Percentiles rank a stretch among this genome's conserved stretches.
Evolutionary conservation across 768 basidiomycete genomes (phyloP).

Genomic region (Guyanaporus albipodus): DNA sequence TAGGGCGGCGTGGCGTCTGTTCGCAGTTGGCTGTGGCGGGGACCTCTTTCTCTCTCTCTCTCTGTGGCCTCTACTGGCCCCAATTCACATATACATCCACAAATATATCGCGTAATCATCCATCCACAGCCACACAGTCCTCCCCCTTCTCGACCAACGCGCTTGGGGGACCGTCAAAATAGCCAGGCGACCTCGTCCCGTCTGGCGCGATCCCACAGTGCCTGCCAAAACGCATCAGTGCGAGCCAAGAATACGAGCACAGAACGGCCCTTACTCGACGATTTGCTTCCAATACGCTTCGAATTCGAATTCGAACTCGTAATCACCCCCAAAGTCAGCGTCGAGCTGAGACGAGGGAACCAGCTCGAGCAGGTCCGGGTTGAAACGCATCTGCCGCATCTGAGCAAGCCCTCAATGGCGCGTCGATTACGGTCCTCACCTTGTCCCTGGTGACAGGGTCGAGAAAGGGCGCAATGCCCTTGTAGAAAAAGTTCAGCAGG

Average conservation of each 20-base stretch:
- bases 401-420: background rate
- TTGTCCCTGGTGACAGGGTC: conserved; percentile 89
- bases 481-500: conserved; percentile 74
- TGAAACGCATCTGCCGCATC: conserved; percentile 71
- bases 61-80: background rate
- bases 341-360: conserved; percentile 74
- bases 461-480: conserved; percentile 80
- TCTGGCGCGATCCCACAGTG: conserved; percentile 55
- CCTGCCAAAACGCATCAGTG: conserved; percentile 29
- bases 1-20: conserved; percentile 26
- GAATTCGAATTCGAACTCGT: conserved; percentile 69
- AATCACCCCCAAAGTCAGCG: conserved; percentile 76
- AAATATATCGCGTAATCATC: conserved; percentile 26
- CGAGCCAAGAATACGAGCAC: background rate
- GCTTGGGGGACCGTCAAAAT: conserved; percentile 26
- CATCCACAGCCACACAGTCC: background rate
- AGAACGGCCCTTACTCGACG: conserved; percentile 47
- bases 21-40: conserved; percentile 20
- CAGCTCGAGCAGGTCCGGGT: conserved; percentile 75
- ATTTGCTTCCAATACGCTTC: conserved; percentile 78
- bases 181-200: conserved; percentile 42
- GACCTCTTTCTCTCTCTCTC: too few species aligned
- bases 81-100: conserved; percentile 14
- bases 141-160: background rate
- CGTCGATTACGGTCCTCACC: conserved; percentile 33